Percentiles rank a stretch among this genome's conserved stretches.
These are phyloP conservation scores for Crithidia bombi DNA, from an alignment of 208 protist genomes.

Conservation along the genomic window DNA sequence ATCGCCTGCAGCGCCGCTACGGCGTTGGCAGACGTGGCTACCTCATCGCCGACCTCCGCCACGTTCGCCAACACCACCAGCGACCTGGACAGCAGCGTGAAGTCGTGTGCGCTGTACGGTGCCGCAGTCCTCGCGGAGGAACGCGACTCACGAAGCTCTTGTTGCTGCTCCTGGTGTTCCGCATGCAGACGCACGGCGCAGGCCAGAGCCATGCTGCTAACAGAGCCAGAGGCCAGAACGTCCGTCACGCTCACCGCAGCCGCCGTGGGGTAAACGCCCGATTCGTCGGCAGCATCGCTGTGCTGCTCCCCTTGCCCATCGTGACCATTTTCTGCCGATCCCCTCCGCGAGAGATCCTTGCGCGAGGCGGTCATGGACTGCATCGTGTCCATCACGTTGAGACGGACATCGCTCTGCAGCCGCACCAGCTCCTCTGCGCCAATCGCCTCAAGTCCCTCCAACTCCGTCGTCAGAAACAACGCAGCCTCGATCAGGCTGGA, in stretches of 20 bases:
- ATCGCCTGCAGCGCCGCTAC: conserved; percentile 71
- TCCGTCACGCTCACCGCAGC: conserved; percentile 63
- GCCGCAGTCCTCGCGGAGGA: background rate
- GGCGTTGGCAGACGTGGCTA: conserved; percentile 63
- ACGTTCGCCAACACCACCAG: conserved; percentile 53
- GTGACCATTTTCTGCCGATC: background rate
- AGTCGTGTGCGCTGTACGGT: conserved; percentile 49
- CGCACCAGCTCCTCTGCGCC: conserved; percentile 37
- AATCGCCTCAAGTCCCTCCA: conserved; percentile 59
- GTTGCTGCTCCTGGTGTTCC: conserved; percentile 30
- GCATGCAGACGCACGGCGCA: conserved; percentile 67
- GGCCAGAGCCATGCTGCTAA: conserved; percentile 66
- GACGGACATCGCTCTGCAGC: conserved; percentile 49
- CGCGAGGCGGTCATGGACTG: conserved; percentile 54
- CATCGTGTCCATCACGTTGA: conserved; percentile 54
- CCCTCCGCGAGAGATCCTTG: conserved; percentile 37
- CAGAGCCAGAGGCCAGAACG: conserved; percentile 47
- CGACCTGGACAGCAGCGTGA: conserved; percentile 59
- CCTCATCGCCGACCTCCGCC: conserved; percentile 50
- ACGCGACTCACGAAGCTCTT: too few relatives aligned
- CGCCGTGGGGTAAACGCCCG: conserved; percentile 50
- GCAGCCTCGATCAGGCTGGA: conserved; percentile 47
- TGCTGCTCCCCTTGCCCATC: background rate
- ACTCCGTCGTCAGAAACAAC: conserved; percentile 49
- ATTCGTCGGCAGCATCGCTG: conserved; percentile 4